Base-by-base conservation (phyloP, 352 stramenopile species). In the Peronosclerospora sorghi region DNA sequence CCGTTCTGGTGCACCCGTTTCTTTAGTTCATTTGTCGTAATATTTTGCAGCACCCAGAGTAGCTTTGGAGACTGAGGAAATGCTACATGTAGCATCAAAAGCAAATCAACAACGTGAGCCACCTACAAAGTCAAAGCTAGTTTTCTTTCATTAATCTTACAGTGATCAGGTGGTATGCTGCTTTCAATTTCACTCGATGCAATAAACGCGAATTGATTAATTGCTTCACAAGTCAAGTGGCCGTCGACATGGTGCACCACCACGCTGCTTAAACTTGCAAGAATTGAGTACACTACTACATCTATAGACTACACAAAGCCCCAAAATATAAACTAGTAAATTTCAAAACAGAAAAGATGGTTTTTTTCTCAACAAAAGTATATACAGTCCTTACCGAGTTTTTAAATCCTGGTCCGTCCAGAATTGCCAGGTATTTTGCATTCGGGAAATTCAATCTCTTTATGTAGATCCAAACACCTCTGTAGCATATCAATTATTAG, bases 11-110 rank as follows among this genome's bases (percentile, higher is more conserved):
- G 61, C 4, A 81, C 52, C n/a, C 62, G 48, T 12, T 86, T 65
- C 42, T 90, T 90, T 32, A 90, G 14, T n/a, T 79, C 49, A 21
- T 56, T 58, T 1, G 65, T 75, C 6, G 59, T 68, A 2, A 80
- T 48, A 44, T 87, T 83, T 40, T 82, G 68, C 36, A 87, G 43
- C 17, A 86, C 51, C 77, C 77, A 90, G 17, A 83, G 18, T 18
- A 90, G 53, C 51, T 82, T 86, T 21, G 77, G 77, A 1, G 52
- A 62, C n/a, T 90, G 77, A 6, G 74, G 73, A 43, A 87, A 86
- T 34, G 54, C 74, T 86, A 41, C 15, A 30, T 32, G 32, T 4
- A 17, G 8, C 23, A 42, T 1, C 19, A 14, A 30, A 48, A 27
- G 12, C 2, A 17, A 30, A 45, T 24, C 37, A 17, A 35, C 10